phyloP scores from a whole-genome alignment of 2,329 filamentous ascomycete genomes.

The Botrytis fabae region DNA sequence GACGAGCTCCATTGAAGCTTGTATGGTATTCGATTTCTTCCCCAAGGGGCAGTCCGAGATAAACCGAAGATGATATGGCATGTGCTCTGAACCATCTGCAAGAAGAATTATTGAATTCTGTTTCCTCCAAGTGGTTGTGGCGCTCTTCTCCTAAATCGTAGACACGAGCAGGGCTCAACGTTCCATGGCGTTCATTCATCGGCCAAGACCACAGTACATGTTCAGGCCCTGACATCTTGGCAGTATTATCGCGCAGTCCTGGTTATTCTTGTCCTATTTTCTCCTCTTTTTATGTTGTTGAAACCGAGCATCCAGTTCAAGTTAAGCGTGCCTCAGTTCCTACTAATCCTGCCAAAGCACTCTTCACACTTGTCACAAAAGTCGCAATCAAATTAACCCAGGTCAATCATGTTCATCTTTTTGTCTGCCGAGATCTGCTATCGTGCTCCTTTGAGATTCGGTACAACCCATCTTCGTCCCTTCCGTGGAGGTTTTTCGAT shows the following conservation, averaged over 20 bases:
- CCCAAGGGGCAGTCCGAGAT: fast-evolving
- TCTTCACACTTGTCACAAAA: background rate
- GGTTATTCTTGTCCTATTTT: background rate
- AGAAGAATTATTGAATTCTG: fast-evolving
- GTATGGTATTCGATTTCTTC: background rate
- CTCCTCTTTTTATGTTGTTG: no score
- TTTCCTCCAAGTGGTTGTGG: no score
- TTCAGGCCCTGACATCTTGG: background rate
- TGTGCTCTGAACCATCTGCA: background rate
- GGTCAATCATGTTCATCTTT: background rate
- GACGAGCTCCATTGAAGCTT: background rate
- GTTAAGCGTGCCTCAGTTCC: background rate
- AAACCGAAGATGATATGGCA: background rate
- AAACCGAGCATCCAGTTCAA: background rate
- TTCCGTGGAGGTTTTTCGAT: background rate
- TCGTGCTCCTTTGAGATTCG: background rate
- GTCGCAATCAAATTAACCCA: fast-evolving
- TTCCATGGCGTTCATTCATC: background rate
- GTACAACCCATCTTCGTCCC: no score
- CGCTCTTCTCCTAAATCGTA: no score
- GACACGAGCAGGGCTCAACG: background rate
- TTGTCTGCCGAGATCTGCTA: background rate
- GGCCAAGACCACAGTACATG: no score
- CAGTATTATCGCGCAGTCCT: background rate
- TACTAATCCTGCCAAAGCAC: fast-evolving